Conservation (phyloP, 805 yeast genomes). For the Candida caryicola region DNA sequence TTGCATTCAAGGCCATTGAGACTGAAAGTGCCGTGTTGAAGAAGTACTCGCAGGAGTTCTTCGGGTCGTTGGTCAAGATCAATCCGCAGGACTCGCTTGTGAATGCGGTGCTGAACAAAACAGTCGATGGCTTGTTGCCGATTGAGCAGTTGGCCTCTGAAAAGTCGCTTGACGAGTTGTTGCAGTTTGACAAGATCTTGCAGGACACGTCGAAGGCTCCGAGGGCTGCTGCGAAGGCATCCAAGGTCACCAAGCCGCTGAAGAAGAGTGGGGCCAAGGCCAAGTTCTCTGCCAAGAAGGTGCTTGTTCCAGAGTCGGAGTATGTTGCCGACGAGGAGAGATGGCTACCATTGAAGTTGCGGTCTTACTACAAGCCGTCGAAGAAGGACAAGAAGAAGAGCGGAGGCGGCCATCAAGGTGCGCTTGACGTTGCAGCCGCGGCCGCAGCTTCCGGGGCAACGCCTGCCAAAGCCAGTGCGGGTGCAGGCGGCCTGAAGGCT, state of each 20-base stretch:
- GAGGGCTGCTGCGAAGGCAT: slow-evolving; percentile 1
- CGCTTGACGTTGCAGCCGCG: slow-evolving; percentile 8
- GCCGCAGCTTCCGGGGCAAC: slow-evolving; percentile 4
- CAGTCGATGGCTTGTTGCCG: slow-evolving; percentile 17
- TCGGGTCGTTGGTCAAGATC: slow-evolving; percentile 20
- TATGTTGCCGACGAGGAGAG: slow-evolving; percentile 57
- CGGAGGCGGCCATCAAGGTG: slow-evolving; percentile 15
- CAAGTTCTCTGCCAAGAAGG: slow-evolving; percentile 27
- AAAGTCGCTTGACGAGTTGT: slow-evolving; percentile 27
- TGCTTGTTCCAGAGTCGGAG: slow-evolving; percentile 23
- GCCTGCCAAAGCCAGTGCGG: slow-evolving; percentile 1
- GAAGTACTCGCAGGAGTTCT: slow-evolving; percentile 16
- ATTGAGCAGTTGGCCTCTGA: slow-evolving; percentile 17
- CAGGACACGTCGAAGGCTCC: neutral
- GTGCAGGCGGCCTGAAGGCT: neutral
- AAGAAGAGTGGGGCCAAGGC: slow-evolving; percentile 27
- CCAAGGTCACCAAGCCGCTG: slow-evolving; percentile 14
- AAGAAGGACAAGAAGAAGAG: slow-evolving; percentile 46
- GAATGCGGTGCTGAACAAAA: slow-evolving; percentile 17
- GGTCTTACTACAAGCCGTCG: slow-evolving; percentile 79
- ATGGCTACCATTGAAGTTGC: slow-evolving; percentile 87
- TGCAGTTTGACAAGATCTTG: slow-evolving; percentile 8
- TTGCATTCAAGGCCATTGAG: slow-evolving; percentile 30
- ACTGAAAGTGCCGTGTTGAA: slow-evolving; percentile 9
- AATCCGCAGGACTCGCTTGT: slow-evolving; percentile 23